Conservation (phyloP, 2,329 filamentous ascomycete genomes). For the Chalaropsis ovoidea region DNA sequence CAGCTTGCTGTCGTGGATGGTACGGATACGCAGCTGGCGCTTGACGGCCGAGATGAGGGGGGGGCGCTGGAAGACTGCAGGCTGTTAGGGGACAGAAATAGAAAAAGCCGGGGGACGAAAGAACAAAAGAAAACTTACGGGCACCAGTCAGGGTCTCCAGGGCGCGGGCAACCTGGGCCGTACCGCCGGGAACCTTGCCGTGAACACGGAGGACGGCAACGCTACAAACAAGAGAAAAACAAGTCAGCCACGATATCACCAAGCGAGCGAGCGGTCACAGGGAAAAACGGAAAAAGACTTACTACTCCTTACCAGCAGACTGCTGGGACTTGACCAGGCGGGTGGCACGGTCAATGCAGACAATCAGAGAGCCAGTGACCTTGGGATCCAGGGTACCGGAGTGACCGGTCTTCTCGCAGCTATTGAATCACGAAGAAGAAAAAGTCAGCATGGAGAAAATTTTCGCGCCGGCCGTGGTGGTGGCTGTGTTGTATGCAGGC, state of each 20-base stretch:
- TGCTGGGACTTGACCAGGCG: slow-evolving; percentile 98
- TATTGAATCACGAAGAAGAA: slow-evolving; percentile 26
- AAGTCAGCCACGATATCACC: not conserved
- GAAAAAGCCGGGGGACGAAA: not conserved
- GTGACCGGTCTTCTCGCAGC: slow-evolving; percentile 85
- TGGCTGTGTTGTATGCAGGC: not conserved
- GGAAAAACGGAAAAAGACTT: slow-evolving; percentile 20
- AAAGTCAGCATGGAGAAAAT: slow-evolving; percentile 6
- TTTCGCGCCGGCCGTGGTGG: not conserved
- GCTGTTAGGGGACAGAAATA: not conserved
- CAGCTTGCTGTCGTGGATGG: slow-evolving; percentile 93
- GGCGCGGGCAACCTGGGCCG: slow-evolving; percentile 84
- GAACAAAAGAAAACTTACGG: slow-evolving; percentile 30
- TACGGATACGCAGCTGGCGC: slow-evolving; percentile 94
- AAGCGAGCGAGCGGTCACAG: no score
- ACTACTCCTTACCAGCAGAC: slow-evolving; percentile 95
- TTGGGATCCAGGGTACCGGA: slow-evolving; percentile 97
- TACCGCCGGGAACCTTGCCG: slow-evolving; percentile 86
- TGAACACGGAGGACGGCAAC: slow-evolving; percentile 91
- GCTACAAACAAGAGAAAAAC: slow-evolving; percentile 25
- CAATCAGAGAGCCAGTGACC: slow-evolving; percentile 90
- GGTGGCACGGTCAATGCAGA: slow-evolving; percentile 92
- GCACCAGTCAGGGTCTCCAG: slow-evolving; percentile 94
- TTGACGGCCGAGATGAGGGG: slow-evolving; percentile 98
- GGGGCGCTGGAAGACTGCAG: slow-evolving; percentile 56